A percentile compares a stretch with the other conserved stretches of the same genome.
These are phyloP conservation scores for Podila epigama DNA, from an alignment of 192 early-diverging fungal species.

Conservation along the genomic window DNA sequence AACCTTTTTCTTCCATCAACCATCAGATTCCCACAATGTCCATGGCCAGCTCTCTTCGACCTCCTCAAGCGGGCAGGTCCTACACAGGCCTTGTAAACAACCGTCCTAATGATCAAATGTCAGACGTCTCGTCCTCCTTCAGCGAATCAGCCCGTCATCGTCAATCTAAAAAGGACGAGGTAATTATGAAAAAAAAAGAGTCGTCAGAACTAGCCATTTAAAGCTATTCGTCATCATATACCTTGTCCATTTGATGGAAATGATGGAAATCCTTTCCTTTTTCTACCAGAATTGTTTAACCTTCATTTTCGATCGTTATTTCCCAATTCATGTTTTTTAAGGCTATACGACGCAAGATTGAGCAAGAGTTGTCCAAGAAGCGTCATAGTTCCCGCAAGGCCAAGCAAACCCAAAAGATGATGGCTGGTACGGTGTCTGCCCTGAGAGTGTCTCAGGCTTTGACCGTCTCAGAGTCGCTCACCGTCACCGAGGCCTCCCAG, in stretches of 20 bases:
- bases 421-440: conserved; percentile 89
- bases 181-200: too few relatives aligned
- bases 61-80: conserved; percentile 44
- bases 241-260: too few relatives aligned
- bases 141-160: conserved; percentile 52
- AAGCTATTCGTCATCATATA: too few relatives aligned
- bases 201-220: too few relatives aligned
- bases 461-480: conserved; percentile 80
- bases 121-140: conserved; percentile 50
- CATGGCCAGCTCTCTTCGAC: conserved; percentile 50
- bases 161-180: conserved; percentile 56
- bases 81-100: conserved; percentile 34
- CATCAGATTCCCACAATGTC: conserved; percentile 18
- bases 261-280: neutral
- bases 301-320: neutral
- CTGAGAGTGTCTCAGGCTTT: conserved; percentile 86
- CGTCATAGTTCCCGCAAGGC: conserved; percentile 46
- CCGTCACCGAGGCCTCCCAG: conserved; percentile 85
- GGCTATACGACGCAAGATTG: conserved; percentile 77
- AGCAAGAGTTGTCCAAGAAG: conserved; percentile 75
- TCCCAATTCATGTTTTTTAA: too few relatives aligned
- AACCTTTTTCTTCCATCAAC: neutral
- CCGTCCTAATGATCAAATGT: conserved; percentile 46
- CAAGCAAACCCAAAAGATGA: conserved; percentile 48
- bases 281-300: neutral